These are phyloP conservation scores for Smithsoniella earleae DNA, from an alignment of 163 green algal genomes.

Conservation along the genomic window DNA sequence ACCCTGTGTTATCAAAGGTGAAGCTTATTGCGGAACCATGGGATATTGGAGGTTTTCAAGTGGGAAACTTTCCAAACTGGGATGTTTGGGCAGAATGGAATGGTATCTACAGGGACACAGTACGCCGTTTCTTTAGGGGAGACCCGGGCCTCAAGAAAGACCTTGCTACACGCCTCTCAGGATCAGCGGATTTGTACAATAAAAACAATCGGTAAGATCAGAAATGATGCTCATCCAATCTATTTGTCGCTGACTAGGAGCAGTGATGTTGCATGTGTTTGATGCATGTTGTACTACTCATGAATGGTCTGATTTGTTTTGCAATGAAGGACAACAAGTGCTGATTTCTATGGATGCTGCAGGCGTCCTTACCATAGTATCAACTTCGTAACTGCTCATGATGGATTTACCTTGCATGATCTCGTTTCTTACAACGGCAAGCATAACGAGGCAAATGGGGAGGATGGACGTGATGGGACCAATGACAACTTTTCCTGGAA, in stretches of 20 bases:
- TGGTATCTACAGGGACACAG: conserved; percentile 81
- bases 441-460: conserved; percentile 50
- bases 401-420: conserved; percentile 89
- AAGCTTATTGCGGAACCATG: conserved; percentile 91
- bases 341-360: too few species aligned
- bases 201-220: conserved; percentile 47
- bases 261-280: too few species aligned
- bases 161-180: conserved; percentile 79
- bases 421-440: conserved; percentile 73
- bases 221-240: too few species aligned
- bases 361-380: conserved; percentile 77
- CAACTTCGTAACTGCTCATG: conserved; percentile 94
- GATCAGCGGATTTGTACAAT: conserved; percentile 85
- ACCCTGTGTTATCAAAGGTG: conserved; percentile 73
- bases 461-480: conserved; percentile 57
- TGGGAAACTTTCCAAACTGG: conserved; percentile 89
- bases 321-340: too few species aligned
- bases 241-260: too few species aligned
- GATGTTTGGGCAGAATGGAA: conserved; percentile 96
- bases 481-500: conserved; percentile 98
- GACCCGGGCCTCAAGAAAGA: conserved; percentile 70
- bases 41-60: conserved; percentile 79
- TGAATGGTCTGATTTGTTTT: too few species aligned
- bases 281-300: too few species aligned
- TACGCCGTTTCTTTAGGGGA: conserved; percentile 77